Conservation (phyloP, 352 stramenopile species). For the Phytophthora ramorum region DNA sequence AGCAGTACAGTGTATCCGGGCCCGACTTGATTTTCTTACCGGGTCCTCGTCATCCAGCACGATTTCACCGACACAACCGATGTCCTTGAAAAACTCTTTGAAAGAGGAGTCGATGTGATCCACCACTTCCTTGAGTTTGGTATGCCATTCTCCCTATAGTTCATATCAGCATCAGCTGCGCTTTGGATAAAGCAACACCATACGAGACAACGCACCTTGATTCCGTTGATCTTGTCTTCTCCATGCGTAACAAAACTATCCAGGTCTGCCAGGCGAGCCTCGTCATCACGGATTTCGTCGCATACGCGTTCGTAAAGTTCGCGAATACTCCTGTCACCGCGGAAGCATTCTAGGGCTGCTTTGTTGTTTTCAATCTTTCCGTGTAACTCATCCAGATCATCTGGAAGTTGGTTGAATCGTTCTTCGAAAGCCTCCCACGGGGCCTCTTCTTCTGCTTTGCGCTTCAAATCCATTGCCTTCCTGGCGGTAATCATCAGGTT, state of each 20-base stretch:
- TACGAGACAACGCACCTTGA: conserved; percentile 54
- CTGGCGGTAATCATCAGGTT: conserved; percentile 65
- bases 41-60: conserved; percentile 77
- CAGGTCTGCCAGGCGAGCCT: conserved; percentile 60
- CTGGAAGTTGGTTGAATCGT: conserved; percentile 63
- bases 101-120: conserved; percentile 83
- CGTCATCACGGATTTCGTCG: conserved; percentile 72
- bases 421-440: conserved; percentile 73
- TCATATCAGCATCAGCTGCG: background rate
- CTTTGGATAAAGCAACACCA: background rate
- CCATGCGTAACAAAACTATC: conserved; percentile 69
- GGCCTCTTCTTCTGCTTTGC: conserved; percentile 67
- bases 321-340: conserved; percentile 75
- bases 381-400: conserved; percentile 81
- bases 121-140: conserved; percentile 75
- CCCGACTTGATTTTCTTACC: conserved; percentile 32
- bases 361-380: conserved; percentile 89
- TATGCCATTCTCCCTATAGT: conserved; percentile 69
- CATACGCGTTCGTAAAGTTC: conserved; percentile 77
- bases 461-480: conserved; percentile 75
- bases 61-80: conserved; percentile 88
- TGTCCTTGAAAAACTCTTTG: conserved; percentile 85
- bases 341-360: conserved; percentile 80
- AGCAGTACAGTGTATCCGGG: background rate
- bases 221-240: conserved; percentile 73